These are phyloP conservation scores for Phytophthora pluvialis DNA, from an alignment of 352 stramenopile species.

Conservation along the genomic window DNA sequence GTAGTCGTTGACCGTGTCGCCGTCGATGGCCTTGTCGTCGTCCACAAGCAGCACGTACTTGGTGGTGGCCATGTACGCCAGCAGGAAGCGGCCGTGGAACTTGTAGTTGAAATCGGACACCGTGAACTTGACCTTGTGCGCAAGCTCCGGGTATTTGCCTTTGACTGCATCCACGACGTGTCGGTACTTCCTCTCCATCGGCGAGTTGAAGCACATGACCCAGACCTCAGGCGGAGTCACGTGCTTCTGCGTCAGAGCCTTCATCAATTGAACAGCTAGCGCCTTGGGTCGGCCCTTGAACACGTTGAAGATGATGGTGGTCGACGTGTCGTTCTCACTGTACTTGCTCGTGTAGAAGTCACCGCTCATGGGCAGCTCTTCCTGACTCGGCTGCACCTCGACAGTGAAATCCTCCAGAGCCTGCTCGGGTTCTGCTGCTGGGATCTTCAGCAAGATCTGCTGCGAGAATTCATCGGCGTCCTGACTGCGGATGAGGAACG, in stretches of 20 bases:
- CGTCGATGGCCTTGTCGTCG: slow-evolving; percentile 56
- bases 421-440: slow-evolving; percentile 12
- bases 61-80: slow-evolving; percentile 61
- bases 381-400: slow-evolving; percentile 29
- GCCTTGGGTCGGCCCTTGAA: slow-evolving; percentile 59
- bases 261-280: slow-evolving; percentile 51
- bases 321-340: slow-evolving; percentile 48
- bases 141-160: slow-evolving; percentile 25
- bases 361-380: slow-evolving; percentile 44
- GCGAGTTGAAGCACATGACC: slow-evolving; percentile 72
- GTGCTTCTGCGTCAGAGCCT: slow-evolving; percentile 43
- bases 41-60: slow-evolving; percentile 63
- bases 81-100: slow-evolving; percentile 57
- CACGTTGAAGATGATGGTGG: slow-evolving; percentile 80
- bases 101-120: slow-evolving; percentile 60
- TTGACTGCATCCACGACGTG: slow-evolving; percentile 43
- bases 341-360: slow-evolving; percentile 56
- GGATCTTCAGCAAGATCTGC: slow-evolving; percentile 33
- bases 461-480: slow-evolving; percentile 18
- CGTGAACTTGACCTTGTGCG: slow-evolving; percentile 46
- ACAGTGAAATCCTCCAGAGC: slow-evolving; percentile 12
- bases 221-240: slow-evolving; percentile 54
- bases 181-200: slow-evolving; percentile 48
- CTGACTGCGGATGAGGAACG: slow-evolving; percentile 21
- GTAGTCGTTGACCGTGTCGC: slow-evolving; percentile 50